phyloP scores from a whole-genome alignment of 257 asterid species.

The Solanum chmielewskii region DNA sequence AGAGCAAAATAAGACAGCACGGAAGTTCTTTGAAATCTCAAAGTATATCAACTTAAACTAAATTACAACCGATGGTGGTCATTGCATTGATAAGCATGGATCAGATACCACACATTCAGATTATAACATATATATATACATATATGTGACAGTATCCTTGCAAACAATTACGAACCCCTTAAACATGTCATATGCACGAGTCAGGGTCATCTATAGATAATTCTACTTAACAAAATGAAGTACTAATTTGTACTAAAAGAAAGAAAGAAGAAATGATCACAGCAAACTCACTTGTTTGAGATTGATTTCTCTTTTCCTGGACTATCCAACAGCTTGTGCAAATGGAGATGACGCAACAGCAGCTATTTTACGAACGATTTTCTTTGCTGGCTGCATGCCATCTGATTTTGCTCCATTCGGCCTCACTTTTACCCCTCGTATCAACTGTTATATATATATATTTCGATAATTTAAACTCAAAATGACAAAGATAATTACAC shows the following conservation, averaged over 20 bases:
- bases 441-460: not conserved
- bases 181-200: not conserved
- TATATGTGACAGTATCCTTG: not conserved
- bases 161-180: not conserved
- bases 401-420: constrained; percentile 17
- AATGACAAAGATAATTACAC: not conserved
- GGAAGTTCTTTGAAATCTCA: not conserved
- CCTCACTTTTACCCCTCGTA: constrained; percentile 14
- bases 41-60: not conserved
- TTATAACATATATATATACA: too few species aligned
- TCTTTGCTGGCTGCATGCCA: constrained; percentile 52
- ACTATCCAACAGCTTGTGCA: constrained; percentile 5
- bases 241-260: not conserved
- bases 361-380: constrained; percentile 30
- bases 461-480: not conserved
- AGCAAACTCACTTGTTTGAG: not conserved
- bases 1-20: not conserved
- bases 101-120: too few species aligned
- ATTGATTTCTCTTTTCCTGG: not conserved
- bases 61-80: not conserved
- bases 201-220: not conserved
- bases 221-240: not conserved
- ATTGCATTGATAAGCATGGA: too few species aligned
- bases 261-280: not conserved
- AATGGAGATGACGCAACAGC: constrained; percentile 24